Conservation (phyloP, 2,329 filamentous ascomycete species). For the Parascedosporium putredinis region DNA sequence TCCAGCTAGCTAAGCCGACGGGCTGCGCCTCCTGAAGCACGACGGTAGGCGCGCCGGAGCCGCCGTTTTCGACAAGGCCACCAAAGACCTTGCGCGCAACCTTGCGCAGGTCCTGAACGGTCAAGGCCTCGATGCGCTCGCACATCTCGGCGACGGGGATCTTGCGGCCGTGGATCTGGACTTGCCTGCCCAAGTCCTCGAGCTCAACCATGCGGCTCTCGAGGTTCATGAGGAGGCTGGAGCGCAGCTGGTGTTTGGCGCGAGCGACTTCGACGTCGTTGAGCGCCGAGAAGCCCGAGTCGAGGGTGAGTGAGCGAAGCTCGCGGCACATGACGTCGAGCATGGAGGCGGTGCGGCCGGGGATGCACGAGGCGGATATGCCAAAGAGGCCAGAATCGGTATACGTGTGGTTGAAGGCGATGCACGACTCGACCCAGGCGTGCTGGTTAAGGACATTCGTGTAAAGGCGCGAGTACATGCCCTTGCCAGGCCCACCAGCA, state of each 20-base stretch:
- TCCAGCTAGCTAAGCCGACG: slow-evolving; percentile 67
- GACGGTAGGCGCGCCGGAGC: slow-evolving; percentile 84
- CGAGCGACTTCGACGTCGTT: slow-evolving; percentile 71
- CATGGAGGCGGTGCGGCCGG: slow-evolving; percentile 69
- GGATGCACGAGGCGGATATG: slow-evolving; percentile 77
- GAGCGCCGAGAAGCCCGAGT: slow-evolving; percentile 63
- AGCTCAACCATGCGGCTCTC: slow-evolving; percentile 96
- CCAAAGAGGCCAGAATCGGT: slow-evolving; percentile 93
- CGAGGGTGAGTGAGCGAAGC: slow-evolving; percentile 65
- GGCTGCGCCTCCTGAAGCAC: slow-evolving; percentile 86
- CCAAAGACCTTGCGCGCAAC: slow-evolving; percentile 72
- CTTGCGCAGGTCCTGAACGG: slow-evolving; percentile 66
- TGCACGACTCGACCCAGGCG: slow-evolving; percentile 92
- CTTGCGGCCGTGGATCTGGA: slow-evolving; percentile 93
- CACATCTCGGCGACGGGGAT: slow-evolving; percentile 93
- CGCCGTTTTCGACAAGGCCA: slow-evolving; percentile 62
- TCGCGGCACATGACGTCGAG: slow-evolving; percentile 93
- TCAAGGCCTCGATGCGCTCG: slow-evolving; percentile 69
- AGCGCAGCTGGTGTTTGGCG: slow-evolving; percentile 93
- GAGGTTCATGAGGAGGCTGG: slow-evolving; percentile 88
- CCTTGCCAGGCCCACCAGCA: slow-evolving; percentile 91
- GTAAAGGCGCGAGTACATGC: slow-evolving; percentile 97
- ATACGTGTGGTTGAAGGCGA: slow-evolving; percentile 96
- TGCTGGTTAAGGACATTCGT: slow-evolving; percentile 97
- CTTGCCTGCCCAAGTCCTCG: slow-evolving; percentile 87